These are phyloP conservation scores for Linnemannia hyalina DNA, from an alignment of 192 early-diverging fungal genomes.

Conservation along the genomic window DNA sequence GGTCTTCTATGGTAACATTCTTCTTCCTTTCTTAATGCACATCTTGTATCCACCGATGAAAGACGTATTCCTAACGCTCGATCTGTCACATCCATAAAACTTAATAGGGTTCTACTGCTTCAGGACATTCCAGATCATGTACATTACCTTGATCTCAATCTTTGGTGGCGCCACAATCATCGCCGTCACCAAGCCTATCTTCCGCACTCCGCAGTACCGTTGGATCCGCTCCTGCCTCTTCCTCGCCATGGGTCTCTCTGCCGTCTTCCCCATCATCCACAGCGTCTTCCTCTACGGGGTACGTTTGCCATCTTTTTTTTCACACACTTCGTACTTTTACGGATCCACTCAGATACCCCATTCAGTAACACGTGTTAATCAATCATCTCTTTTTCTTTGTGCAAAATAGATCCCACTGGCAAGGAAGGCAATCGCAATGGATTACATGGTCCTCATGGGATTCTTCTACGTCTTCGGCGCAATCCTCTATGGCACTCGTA, in stretches of 20 bases:
- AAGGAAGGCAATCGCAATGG: conserved; percentile 70
- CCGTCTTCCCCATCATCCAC: conserved; percentile 81
- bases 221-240: conserved; percentile 85
- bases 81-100: neutral
- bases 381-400: conserved; percentile 1
- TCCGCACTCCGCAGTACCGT: conserved; percentile 82
- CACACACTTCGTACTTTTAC: neutral
- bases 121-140: conserved; percentile 60
- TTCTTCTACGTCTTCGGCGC: conserved; percentile 85
- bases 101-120: conserved; percentile 62
- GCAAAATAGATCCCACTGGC: conserved; percentile 32
- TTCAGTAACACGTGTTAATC: neutral
- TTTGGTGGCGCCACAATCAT: conserved; percentile 75
- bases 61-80: neutral
- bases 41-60: too few relatives aligned
- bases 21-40: neutral
- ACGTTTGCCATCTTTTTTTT: conserved; percentile 30
- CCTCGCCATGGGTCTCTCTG: conserved; percentile 82
- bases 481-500: conserved; percentile 84
- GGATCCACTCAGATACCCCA: neutral
- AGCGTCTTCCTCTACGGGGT: conserved; percentile 75
- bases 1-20: conserved; percentile 60
- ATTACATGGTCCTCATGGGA: conserved; percentile 80
- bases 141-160: conserved; percentile 69
- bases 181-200: conserved; percentile 72